phyloP scores from a whole-genome alignment of 441 rosid genomes.

The Metrosideros polymorpha region DNA sequence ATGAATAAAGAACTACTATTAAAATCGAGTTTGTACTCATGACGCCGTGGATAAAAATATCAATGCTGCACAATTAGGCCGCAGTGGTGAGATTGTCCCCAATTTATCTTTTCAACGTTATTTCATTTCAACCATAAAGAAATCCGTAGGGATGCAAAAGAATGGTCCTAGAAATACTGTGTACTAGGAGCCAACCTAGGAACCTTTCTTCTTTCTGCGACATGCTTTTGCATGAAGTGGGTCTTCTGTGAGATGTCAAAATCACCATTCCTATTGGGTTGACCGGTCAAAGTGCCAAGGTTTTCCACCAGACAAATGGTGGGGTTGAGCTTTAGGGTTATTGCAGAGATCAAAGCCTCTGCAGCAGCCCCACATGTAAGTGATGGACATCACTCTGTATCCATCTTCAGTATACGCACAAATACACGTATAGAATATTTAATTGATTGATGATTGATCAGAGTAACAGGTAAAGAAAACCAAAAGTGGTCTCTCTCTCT shows the following conservation, averaged over 20 bases:
- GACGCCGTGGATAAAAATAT: not conserved
- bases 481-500: not conserved
- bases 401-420: not conserved
- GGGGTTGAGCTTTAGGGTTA: not conserved
- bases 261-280: not conserved
- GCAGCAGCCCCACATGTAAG: not conserved
- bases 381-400: not conserved
- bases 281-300: not conserved
- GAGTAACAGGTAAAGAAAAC: not conserved
- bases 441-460: not conserved
- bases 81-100: no score
- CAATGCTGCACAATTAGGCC: not conserved
- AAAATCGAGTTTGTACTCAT: not conserved
- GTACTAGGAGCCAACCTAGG: not conserved
- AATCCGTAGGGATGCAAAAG: not conserved
- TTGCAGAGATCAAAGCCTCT: not conserved
- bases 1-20: not conserved
- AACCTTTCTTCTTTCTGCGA: not conserved
- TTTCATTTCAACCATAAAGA: not conserved
- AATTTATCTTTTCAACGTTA: not conserved
- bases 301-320: not conserved
- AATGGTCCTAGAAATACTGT: not conserved
- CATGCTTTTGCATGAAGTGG: not conserved
- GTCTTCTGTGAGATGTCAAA: not conserved
- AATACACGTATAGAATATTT: not conserved